A percentile compares a stretch with the other conserved stretches of the same genome.
These are phyloP conservation scores for Cercospora sp. DNA, from an alignment of 2,329 filamentous ascomycete species.

Conservation along the genomic window DNA sequence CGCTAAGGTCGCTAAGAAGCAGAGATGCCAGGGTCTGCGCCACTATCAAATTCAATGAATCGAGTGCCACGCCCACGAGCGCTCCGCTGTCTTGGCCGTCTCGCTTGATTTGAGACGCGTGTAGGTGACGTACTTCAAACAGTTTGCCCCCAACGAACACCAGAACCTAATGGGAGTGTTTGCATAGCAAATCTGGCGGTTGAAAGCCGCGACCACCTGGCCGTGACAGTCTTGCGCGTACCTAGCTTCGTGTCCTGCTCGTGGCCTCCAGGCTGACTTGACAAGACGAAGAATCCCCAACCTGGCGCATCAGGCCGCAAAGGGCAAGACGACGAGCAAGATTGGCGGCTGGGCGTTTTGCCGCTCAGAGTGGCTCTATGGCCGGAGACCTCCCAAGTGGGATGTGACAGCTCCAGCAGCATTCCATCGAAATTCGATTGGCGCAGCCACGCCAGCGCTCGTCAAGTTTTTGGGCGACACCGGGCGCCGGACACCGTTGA, in stretches of 20 bases:
- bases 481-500: not conserved
- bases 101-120: not conserved
- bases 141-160: not conserved
- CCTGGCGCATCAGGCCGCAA: not conserved
- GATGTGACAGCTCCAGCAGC: not conserved
- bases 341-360: not conserved
- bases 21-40: not conserved
- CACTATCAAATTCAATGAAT: constrained; percentile 2
- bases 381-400: not conserved
- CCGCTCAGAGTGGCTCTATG: not conserved
- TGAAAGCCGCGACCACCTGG: not conserved
- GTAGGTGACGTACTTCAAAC: constrained; percentile 1
- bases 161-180: not conserved
- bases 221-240: not conserved
- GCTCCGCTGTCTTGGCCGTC: not conserved
- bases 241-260: not conserved
- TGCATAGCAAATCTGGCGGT: not conserved
- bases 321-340: not conserved
- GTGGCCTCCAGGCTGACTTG: not conserved
- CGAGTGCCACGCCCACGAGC: not conserved
- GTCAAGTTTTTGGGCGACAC: not conserved
- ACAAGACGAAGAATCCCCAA: not conserved
- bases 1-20: not conserved
- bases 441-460: not conserved
- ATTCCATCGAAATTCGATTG: not conserved